phyloP scores from a whole-genome alignment of 2,329 filamentous ascomycete genomes.

The Leptographium lundbergii region DNA sequence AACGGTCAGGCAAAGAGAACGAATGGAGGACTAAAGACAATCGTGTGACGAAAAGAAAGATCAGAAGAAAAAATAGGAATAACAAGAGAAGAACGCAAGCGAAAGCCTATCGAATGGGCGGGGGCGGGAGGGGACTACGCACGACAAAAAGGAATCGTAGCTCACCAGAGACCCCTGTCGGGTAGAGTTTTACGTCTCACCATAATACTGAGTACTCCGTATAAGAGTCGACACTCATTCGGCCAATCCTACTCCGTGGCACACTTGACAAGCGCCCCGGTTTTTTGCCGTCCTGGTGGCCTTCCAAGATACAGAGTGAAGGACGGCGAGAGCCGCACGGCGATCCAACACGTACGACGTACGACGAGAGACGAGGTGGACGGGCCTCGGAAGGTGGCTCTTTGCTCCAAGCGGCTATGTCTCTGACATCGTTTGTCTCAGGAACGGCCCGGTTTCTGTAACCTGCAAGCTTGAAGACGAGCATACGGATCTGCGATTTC shows the following conservation, averaged over 20 bases:
- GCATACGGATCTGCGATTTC: background rate
- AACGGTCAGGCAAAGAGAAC: conserved; percentile 7
- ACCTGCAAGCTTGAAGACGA: background rate
- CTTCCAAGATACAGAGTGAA: background rate
- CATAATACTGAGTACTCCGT: background rate
- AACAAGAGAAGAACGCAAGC: background rate
- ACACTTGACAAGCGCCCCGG: background rate
- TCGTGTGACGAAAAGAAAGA: background rate
- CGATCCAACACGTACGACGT: conserved; percentile 3
- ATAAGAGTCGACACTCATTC: background rate
- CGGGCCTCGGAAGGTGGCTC: background rate
- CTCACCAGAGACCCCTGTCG: background rate
- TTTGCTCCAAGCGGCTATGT: background rate
- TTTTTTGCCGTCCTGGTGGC: background rate
- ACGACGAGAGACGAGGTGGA: background rate
- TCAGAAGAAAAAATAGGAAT: background rate
- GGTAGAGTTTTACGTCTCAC: background rate
- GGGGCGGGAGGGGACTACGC: background rate
- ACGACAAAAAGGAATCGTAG: background rate
- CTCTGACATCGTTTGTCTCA: background rate
- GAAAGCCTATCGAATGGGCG: background rate
- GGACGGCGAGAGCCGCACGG: background rate
- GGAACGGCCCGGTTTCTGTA: background rate
- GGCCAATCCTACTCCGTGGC: background rate
- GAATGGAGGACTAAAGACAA: background rate